Evolutionary conservation across 108 stramenopile genomes (phyloP).

Genomic region (Cyclotella sp.): DNA sequence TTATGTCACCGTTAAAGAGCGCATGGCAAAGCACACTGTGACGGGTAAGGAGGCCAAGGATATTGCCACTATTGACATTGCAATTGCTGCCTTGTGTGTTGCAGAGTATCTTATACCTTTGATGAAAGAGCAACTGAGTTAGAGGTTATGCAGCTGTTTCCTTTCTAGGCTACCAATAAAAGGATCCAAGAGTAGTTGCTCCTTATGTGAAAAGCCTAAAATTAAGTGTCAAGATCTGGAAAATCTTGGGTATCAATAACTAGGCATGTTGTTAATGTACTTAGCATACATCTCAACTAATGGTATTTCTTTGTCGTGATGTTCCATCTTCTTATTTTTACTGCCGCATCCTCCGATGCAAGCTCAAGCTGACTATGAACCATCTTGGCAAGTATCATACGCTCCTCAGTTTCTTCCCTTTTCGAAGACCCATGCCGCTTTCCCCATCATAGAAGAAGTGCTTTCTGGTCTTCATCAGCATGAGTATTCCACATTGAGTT

Average conservation of each 20-base stretch:
- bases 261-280: constrained; percentile 18
- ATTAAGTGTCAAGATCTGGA: no score
- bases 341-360: not conserved
- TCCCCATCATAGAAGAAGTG: constrained; percentile 57
- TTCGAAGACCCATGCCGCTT: constrained; percentile 43
- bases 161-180: constrained; percentile 94
- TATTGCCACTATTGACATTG: no score
- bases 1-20: no score
- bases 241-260: not conserved
- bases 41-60: no score
- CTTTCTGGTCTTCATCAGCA: constrained; percentile 27
- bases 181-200: no score
- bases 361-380: constrained; percentile 62
- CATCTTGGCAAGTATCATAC: constrained; percentile 70
- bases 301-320: no score
- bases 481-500: constrained; percentile 16
- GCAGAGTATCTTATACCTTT: no score
- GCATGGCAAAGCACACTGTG: no score
- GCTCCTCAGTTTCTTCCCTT: constrained; percentile 69
- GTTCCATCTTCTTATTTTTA: not conserved
- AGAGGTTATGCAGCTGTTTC: no score
- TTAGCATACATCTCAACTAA: constrained; percentile 30
- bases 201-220: no score
- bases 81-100: no score
- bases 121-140: no score